Evolutionary conservation across 2,329 filamentous ascomycete species (phyloP).

Genomic region (Talaromyces sp.): DNA sequence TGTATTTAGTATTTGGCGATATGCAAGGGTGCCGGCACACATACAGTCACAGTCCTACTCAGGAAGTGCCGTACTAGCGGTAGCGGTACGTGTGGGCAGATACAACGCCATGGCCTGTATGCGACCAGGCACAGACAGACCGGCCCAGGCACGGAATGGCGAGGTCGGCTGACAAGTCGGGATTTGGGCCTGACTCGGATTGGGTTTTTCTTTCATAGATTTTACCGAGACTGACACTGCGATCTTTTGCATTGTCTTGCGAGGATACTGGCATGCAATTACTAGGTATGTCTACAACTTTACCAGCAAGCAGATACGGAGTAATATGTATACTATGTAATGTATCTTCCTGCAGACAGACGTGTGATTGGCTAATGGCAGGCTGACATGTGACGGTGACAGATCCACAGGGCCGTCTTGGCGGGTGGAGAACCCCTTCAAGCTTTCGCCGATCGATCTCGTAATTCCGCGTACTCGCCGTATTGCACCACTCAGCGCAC

Average conservation of each 20-base stretch:
- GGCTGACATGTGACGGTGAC: not conserved
- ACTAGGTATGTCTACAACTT: too few relatives aligned
- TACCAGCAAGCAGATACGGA: too few relatives aligned
- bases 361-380: not conserved
- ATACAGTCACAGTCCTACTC: not conserved
- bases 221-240: too few relatives aligned
- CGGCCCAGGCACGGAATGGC: slow-evolving; percentile 4
- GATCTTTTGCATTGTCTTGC: not conserved
- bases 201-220: too few relatives aligned
- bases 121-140: slow-evolving; percentile 1
- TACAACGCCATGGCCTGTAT: not conserved
- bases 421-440: not conserved
- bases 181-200: slow-evolving; percentile 2
- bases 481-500: not conserved
- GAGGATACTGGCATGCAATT: too few relatives aligned
- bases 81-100: not conserved
- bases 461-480: not conserved
- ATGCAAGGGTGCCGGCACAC: not conserved
- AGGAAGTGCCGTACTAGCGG: not conserved
- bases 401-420: slow-evolving; percentile 4
- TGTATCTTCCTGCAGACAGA: not conserved
- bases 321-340: too few relatives aligned
- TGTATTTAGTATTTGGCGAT: not conserved
- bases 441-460: slow-evolving; percentile 8
- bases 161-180: not conserved